Percentiles rank a stretch among this genome's conserved stretches.
Conservation (phyloP, 345 rosid genomes). For the Syzygium grande region DNA sequence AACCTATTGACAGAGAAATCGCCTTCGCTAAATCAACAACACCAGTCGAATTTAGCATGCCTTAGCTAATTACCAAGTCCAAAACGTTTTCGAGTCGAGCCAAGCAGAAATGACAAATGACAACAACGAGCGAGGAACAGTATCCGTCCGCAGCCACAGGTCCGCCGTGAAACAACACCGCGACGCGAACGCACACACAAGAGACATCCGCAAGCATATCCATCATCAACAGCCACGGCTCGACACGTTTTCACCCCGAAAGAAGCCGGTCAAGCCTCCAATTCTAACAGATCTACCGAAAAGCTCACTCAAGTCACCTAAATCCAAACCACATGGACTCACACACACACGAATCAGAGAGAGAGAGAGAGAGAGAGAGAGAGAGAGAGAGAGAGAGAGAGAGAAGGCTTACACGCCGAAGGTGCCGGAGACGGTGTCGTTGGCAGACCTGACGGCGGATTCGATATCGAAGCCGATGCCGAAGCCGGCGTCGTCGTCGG, state of each 20-base stretch:
- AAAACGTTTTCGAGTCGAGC: background rate
- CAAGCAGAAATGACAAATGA: background rate
- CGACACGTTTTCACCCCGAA: background rate
- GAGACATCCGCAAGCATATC: background rate
- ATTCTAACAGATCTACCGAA: background rate
- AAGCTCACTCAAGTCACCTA: background rate
- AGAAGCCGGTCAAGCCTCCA: background rate
- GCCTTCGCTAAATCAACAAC: background rate
- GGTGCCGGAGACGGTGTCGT: slow-evolving; percentile 70
- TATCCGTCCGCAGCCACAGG: background rate
- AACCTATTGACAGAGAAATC: background rate
- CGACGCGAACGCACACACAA: background rate
- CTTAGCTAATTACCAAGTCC: background rate
- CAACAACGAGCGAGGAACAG: background rate
- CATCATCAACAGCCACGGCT: background rate
- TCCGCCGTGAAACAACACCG: background rate
- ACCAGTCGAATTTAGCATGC: background rate
- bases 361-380: background rate
- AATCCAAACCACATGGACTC: background rate
- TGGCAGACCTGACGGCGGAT: slow-evolving; percentile 78
- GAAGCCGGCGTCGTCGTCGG: slow-evolving; percentile 24
- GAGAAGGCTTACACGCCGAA: slow-evolving; percentile 51
- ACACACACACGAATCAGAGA: background rate
- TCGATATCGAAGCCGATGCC: slow-evolving; percentile 65
- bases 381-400: background rate